A percentile compares a stretch with the other conserved stretches of the same genome.
Conservation (phyloP, 2,329 filamentous ascomycete genomes). For the Byssothecium circinans region DNA sequence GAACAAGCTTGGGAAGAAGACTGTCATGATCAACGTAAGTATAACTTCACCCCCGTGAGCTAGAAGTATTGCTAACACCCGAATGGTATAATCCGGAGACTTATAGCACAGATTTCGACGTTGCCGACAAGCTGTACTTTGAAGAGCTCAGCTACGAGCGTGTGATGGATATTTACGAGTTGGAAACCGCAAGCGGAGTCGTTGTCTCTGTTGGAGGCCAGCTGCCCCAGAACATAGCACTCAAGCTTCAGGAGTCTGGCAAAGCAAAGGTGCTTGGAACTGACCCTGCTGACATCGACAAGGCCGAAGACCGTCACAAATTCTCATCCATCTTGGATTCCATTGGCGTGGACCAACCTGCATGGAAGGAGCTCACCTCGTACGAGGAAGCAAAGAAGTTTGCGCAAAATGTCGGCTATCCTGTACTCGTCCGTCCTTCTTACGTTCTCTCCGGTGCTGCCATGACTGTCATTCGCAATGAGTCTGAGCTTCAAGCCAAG, state of each 20-base stretch:
- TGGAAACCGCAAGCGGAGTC: conserved; percentile 81
- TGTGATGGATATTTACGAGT: conserved; percentile 98
- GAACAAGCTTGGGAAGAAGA: conserved; percentile 89
- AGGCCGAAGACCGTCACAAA: conserved; percentile 96
- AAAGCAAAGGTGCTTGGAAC: conserved; percentile 91
- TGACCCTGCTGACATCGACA: conserved; percentile 91
- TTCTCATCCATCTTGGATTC: conserved; percentile 97
- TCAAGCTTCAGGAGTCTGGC: conserved; percentile 88
- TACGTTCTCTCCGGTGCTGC: conserved; percentile 97
- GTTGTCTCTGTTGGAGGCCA: conserved; percentile 96
- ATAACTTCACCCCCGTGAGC: not conserved
- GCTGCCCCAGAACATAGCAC: conserved; percentile 94
- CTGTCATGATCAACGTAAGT: conserved; percentile 88
- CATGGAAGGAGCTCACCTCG: conserved; percentile 95
- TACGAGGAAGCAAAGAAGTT: conserved; percentile 86
- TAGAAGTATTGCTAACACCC: conserved; percentile 1
- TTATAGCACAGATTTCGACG: conserved; percentile 68
- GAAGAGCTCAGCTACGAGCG: conserved; percentile 96
- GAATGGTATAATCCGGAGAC: conserved; percentile 74
- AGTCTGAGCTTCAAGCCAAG: conserved; percentile 91
- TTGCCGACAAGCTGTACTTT: conserved; percentile 90
- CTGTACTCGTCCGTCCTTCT: conserved; percentile 88
- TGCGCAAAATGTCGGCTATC: conserved; percentile 82
- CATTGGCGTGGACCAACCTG: conserved; percentile 94
- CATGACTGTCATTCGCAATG: conserved; percentile 93